phyloP scores from a whole-genome alignment of 805 yeast species.

The Sporopachydermia quercuum region DNA sequence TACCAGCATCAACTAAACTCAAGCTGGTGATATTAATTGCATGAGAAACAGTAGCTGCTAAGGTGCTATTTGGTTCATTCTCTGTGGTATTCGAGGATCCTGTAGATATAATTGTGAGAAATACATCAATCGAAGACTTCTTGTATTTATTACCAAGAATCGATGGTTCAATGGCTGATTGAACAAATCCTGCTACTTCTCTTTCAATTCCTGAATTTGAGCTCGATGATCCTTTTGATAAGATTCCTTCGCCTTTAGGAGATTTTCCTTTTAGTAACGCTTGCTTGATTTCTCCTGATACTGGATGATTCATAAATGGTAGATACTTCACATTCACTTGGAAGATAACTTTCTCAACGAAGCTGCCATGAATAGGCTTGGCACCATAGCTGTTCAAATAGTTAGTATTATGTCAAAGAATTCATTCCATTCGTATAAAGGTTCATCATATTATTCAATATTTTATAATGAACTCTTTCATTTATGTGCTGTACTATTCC shows the following conservation, averaged over 20 bases:
- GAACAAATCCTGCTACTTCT: constrained; percentile 31
- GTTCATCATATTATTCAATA: too few relatives aligned
- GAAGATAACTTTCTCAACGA: neutral
- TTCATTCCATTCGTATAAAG: too few relatives aligned
- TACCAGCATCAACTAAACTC: constrained; percentile 75
- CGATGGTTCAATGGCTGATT: constrained; percentile 35
- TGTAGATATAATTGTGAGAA: constrained; percentile 45
- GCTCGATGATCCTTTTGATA: neutral
- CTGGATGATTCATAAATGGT: neutral
- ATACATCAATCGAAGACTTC: constrained; percentile 74
- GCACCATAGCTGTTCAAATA: neutral
- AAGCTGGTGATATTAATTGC: constrained; percentile 49
- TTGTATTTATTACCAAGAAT: constrained; percentile 64
- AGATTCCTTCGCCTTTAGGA: too few relatives aligned
- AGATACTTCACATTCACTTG: neutral
- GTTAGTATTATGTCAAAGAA: neutral
- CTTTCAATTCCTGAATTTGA: constrained; percentile 22
- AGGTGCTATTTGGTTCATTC: constrained; percentile 16
- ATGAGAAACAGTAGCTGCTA: constrained; percentile 28
- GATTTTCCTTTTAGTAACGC: neutral
- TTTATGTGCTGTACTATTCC: too few relatives aligned
- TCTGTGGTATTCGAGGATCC: constrained; percentile 26
- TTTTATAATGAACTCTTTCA: too few relatives aligned
- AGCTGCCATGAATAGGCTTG: constrained; percentile 1
- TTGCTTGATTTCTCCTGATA: neutral